A percentile compares a stretch with the other conserved stretches of the same genome.
phyloP scores from a whole-genome alignment of 257 asterid species.

The Thymus quinquecostatus region DNA sequence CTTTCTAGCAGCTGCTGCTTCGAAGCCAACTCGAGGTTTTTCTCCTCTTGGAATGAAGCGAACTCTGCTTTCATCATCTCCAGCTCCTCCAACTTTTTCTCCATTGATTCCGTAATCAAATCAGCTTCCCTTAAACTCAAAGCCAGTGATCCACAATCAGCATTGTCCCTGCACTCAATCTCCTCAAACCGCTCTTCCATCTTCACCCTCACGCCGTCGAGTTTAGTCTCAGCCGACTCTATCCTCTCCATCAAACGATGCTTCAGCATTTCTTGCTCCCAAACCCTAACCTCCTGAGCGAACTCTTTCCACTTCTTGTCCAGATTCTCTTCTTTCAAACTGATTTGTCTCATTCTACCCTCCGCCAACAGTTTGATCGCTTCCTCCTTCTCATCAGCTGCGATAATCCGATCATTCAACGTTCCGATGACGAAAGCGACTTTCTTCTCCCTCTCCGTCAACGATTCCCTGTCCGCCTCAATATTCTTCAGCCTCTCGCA shows the following conservation, averaged over 20 bases:
- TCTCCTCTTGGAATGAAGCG: constrained; percentile 29
- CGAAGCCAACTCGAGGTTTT: constrained; percentile 25
- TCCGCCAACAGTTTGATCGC: constrained; percentile 23
- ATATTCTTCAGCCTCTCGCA: constrained; percentile 27
- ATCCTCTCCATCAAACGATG: constrained; percentile 29
- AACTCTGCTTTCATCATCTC: constrained; percentile 30
- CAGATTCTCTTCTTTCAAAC: constrained; percentile 30
- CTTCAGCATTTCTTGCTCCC: neutral
- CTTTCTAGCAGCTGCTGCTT: constrained; percentile 33
- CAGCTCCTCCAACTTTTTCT: constrained; percentile 37
- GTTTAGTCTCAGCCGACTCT: constrained; percentile 32
- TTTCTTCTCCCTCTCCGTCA: constrained; percentile 37
- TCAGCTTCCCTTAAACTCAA: constrained; percentile 26
- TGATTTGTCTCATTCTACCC: constrained; percentile 30
- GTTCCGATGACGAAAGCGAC: neutral
- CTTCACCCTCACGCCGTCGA: constrained; percentile 27
- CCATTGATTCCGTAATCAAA: constrained; percentile 30
- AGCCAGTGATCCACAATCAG: constrained; percentile 11
- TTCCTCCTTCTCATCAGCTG: constrained; percentile 34
- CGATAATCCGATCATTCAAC: constrained; percentile 27
- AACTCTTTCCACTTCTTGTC: constrained; percentile 20
- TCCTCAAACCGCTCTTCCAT: constrained; percentile 32
- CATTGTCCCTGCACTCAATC: constrained; percentile 30
- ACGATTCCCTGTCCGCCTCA: constrained; percentile 19
- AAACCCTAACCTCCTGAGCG: neutral